Evolutionary conservation across 2,329 filamentous ascomycete genomes (phyloP).

Genomic region (Colletotrichum sp.): DNA sequence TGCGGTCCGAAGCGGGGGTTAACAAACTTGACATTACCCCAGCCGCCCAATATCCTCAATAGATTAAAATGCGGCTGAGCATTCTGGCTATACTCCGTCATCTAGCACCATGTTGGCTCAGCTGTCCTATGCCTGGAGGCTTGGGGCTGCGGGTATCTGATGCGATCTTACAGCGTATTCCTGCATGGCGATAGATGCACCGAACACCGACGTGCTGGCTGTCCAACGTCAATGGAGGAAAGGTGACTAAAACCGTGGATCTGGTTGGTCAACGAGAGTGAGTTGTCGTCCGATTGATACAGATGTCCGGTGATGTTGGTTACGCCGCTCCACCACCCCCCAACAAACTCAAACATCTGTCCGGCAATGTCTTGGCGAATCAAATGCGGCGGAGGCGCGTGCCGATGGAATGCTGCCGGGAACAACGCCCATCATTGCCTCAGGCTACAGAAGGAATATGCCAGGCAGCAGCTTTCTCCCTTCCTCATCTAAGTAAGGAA

Average conservation of each 20-base stretch:
- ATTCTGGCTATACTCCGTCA: neutral
- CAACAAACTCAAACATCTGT: neutral
- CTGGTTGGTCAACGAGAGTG: neutral
- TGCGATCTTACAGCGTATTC: neutral
- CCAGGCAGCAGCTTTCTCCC: neutral
- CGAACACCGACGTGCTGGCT: neutral
- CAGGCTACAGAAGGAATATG: neutral
- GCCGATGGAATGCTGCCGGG: neutral
- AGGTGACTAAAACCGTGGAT: neutral
- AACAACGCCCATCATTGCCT: neutral
- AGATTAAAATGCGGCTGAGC: conserved; percentile 4
- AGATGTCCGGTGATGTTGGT: neutral
- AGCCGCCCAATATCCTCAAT: conserved; percentile 22
- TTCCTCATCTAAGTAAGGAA: neutral
- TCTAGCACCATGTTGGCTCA: neutral
- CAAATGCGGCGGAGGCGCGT: neutral
- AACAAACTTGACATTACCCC: conserved; percentile 23
- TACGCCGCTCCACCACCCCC: neutral
- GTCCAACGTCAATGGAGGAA: neutral
- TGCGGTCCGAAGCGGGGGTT: neutral
- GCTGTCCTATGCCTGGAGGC: neutral
- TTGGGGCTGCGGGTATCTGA: neutral
- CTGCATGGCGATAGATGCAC: neutral
- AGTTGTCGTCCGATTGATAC: neutral
- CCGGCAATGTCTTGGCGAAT: neutral